Evolutionary conservation across 1,139 yeast genomes (phyloP).

Genomic region (Lodderomyces pseudojiufengensis): DNA sequence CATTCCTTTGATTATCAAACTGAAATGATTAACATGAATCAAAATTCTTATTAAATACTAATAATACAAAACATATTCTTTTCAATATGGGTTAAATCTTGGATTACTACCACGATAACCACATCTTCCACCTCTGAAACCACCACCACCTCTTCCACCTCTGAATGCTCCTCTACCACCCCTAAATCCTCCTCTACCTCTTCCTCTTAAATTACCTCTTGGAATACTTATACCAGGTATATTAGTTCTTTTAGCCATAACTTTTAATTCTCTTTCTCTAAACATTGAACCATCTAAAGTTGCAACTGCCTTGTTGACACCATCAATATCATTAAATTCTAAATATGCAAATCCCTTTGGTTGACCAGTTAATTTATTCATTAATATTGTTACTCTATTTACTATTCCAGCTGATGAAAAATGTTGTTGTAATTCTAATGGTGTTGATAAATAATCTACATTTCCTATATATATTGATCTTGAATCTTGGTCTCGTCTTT

Average conservation of each 20-base stretch:
- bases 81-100: conserved; percentile 22
- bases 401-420: conserved; percentile 74
- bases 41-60: no score
- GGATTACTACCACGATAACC: conserved; percentile 18
- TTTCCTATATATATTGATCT: conserved; percentile 85
- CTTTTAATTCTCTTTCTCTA: conserved; percentile 67
- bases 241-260: conserved; percentile 74
- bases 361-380: conserved; percentile 67
- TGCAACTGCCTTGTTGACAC: conserved; percentile 62
- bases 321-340: conserved; percentile 64
- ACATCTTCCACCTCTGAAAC: conserved; percentile 7
- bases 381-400: conserved; percentile 76
- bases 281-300: conserved; percentile 60
- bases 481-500: conserved; percentile 54
- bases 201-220: conserved; percentile 37
- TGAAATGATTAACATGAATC: no score
- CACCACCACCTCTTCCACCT: conserved; percentile 20
- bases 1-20: no score
- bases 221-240: conserved; percentile 61
- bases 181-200: conserved; percentile 29
- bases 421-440: conserved; percentile 76
- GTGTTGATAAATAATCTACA: conserved; percentile 76
- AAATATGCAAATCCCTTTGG: conserved; percentile 88
- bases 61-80: no score
- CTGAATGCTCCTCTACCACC: conserved; percentile 20